Base-by-base conservation (phyloP, 2,329 filamentous ascomycete genomes). In the Pochonia chlamydosporia region DNA sequence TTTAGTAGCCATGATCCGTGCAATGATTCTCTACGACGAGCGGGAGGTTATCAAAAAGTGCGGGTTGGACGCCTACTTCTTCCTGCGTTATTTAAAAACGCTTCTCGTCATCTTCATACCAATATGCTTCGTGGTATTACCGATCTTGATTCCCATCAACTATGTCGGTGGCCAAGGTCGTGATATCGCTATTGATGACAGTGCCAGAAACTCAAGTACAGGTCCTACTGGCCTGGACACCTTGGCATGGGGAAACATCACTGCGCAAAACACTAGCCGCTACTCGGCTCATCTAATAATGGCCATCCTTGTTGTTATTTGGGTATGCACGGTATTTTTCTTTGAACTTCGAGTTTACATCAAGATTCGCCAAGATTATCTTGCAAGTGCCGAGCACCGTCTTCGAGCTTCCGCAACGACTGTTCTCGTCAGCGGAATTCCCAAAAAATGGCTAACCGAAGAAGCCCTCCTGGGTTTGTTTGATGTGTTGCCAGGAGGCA, bases 61-160 rank as follows among this genome's bases (percentile, higher is more conserved):
- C 56, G 93, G 93, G 16, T 79, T 99, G 9, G 93, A 99, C 63
- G 90, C 92, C 59, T 99, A 96, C 69, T 96, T 97, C 72, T 99
- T 99, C 65, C 76, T 99, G 1, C 87, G 95, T 52, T 99, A 96
- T 60, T 78, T 82, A 13, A 79, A 79, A 54, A 78, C 61, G 65
- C 80, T 97, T 5, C 78, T 97, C 37, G 84, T 96, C 62, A 95
- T 99, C 52, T 97, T 99, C 63, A 70, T 95, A 33, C 90, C 93
- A 1, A 82, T 96, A 48, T 82, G 87, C 11, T 56, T 81, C 23
- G 61, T 96, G 43, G 84, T 95, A 24, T 73, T 96, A 46, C 93
- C 93, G 0, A 85, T 96, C 21, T 72, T 99, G 37, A 70, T 97
- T 3, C 91, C 93, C 0, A 66, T 99, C 53, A 99, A 99, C 61